Base-by-base conservation (phyloP, 306 rosid species). In the Aeschynomene evenia region DNA sequence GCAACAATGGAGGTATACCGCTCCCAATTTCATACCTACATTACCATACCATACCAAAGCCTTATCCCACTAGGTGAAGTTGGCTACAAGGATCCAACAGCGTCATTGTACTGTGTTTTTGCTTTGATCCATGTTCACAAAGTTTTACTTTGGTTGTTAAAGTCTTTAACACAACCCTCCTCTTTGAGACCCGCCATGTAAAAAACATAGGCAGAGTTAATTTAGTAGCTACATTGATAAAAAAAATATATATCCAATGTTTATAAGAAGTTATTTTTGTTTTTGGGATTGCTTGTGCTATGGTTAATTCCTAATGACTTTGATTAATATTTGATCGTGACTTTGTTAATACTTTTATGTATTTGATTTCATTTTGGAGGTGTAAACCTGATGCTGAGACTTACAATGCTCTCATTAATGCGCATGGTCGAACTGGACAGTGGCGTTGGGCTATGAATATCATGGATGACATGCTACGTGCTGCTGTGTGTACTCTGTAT, bases 391-490 rank as follows among this genome's bases (percentile, higher is more conserved):
- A 93, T 82, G 96, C 80, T 36, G 96, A 93, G 86, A 86, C 98
- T 43, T 93, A 85, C 54, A 88, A 85, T 76, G 90, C 96, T 49
- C 86, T 93, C 65, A 88, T 93, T 68, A 86, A 90, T 80, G 94
- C 85, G n/a, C 98, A 90, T 69, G 98, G 98, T 76, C 84, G 91
- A 66, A 86, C 79, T 45, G 97, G 97, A 64, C 98, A 93, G 61
- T 90, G 94, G 94, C 97, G 97, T 66, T 93, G 98, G 98, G 96
- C 98, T 34, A 79, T 76, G 91, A 90, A 88, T 85, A 87, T 93
- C 81, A 88, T 93, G 98, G 97, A 93, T 5, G 97, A 83, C 86
- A 90, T 93, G 98, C 81, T 93, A 36, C 87, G 94, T 79, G 91
- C 91, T 65, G 96, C 98, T 93, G 98, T 90, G 89, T 85, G 98